Base-by-base conservation (phyloP, 75 land plant species). In the Picea glauca region DNA sequence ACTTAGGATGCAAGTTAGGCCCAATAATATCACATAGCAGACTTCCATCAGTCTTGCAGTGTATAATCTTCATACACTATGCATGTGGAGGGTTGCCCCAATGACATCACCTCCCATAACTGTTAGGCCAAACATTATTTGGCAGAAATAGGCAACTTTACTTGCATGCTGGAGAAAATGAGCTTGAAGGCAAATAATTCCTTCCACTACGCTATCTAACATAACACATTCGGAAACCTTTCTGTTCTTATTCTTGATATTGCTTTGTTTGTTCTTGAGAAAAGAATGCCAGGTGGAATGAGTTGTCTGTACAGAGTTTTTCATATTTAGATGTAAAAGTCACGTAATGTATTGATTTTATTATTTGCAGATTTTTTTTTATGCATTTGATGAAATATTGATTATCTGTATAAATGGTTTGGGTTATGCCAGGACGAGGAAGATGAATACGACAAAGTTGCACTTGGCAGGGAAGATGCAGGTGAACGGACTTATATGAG, bases 401-500 rank as follows among this genome's bases (percentile, higher is more conserved):
- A 70, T n/a, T 43, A 40, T 68, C 8, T 20, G n/a, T 40, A 70
- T 70, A 43, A 20, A 38, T 70, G 13, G n/a, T 70, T 13, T 9
- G 54, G 17, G 3, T 43, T 70, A 20, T 84, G 77, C 11, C 88
- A 94, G 98, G 99, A 92, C 38, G 99, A 96, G 78, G 99, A 96
- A 87, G 99, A 96, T 86, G 92, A 89, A 77, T 92, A 77, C 77
- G 99, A 96, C 77, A 92, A 90, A 83, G 87, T 85, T 63, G 99
- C 99, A 72, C 78, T 86, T n/a, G 90, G 93, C 67, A 79, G 58
- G 70, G 90, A 94, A 74, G 81, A 85, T 13, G 70, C 74, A 70
- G 87, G 77, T 13, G 98, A 94, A 14, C 85, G 93, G 54, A 60
- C 92, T 31, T 96, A 84, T 74, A 92, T 94, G 96, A 84, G 78